Evolutionary conservation across 2,329 filamentous ascomycete species (phyloP), one percentile per base, ranked within the genome.

Genomic region (Penicillium rolfsii): DNA sequence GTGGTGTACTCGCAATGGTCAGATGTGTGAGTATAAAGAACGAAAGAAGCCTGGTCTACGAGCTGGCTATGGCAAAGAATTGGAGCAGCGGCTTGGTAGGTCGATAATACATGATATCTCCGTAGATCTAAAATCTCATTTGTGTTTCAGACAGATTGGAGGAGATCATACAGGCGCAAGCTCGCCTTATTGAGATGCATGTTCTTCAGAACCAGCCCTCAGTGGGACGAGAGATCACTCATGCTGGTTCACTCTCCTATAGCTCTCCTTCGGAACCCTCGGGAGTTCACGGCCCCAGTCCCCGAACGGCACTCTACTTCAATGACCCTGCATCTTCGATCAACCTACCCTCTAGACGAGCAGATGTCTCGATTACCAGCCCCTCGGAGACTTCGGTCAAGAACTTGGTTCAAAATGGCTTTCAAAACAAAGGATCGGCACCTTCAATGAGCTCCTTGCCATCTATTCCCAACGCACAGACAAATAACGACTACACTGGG

Each of bases 11-110:
- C 85, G 88, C 54, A 89, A 91, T 74, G 83, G 84, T 60, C 85
- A 89, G 64, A 68, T 81, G 45, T 91, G 88, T 72, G 85, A 89
- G 72, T 91, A 91, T 72, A 86, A 85, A 62, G 88, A 89, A 69
- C 82, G 88, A 45, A 89, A 90, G 77, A 90, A 90, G 73, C 87
- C 88, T 7, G 88, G 89, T 2, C 80, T 85, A 40, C 79, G 85
- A 33, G 84, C 87, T 67, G 87, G 86, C 2, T 91, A 91, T 73
- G 89, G 89, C 16, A 85, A 89, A 58, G 89, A 91, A 74, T 78
- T 91, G 30, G 89, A 91, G 74, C 87, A 90, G 68, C 84, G 89
- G 40, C 83, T 91, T 43, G 77, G 77, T 79, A 71, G 49, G 71
- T 59, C 19, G 35, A 33, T 4, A 38, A 24, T 28, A 12, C 52